These are phyloP conservation scores for Escovopsis weberi DNA, from an alignment of 2,329 filamentous ascomycete species.

Conservation along the genomic window DNA sequence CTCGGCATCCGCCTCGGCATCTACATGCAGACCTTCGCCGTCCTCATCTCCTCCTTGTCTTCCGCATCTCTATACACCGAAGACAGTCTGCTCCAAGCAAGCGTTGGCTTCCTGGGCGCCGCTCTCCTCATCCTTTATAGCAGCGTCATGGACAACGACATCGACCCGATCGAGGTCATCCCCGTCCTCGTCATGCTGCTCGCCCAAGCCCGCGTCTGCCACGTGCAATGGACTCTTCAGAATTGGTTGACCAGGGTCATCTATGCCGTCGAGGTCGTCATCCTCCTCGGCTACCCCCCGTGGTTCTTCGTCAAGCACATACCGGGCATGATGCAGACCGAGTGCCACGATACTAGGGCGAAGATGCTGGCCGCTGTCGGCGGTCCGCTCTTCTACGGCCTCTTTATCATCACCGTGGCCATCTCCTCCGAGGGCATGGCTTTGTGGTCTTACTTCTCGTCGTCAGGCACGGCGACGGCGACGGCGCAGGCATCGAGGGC, in stretches of 20 bases:
- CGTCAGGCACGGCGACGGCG: no score
- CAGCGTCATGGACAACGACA: conserved; percentile 2
- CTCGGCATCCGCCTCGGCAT: conserved; percentile 15
- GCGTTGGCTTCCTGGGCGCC: conserved; percentile 11
- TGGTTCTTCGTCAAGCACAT: conserved; percentile 13
- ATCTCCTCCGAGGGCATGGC: no score
- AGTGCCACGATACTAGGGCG: conserved; percentile 11
- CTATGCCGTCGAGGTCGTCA: conserved; percentile 9
- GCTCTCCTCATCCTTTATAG: conserved; percentile 10
- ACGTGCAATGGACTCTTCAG: conserved; percentile 3
- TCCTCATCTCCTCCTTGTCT: conserved; percentile 11
- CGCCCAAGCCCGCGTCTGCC: conserved; percentile 10
- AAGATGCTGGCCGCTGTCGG: no score
- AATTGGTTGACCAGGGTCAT: conserved; percentile 7
- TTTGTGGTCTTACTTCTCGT: no score
- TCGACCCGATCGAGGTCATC: conserved; percentile 12
- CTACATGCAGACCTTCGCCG: conserved; percentile 14
- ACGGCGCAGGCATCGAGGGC: no score
- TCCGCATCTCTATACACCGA: conserved; percentile 8
- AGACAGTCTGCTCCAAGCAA: conserved; percentile 10
- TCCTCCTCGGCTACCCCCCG: conserved; percentile 7
- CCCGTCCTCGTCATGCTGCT: conserved; percentile 11
- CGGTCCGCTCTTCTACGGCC: no score
- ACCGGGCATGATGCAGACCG: conserved; percentile 10
- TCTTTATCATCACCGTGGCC: no score